A percentile compares a stretch with the other conserved stretches of the same genome.
phyloP scores from a whole-genome alignment of 2,329 filamentous ascomycete species.

The Torrubiella hemipterigena region DNA sequence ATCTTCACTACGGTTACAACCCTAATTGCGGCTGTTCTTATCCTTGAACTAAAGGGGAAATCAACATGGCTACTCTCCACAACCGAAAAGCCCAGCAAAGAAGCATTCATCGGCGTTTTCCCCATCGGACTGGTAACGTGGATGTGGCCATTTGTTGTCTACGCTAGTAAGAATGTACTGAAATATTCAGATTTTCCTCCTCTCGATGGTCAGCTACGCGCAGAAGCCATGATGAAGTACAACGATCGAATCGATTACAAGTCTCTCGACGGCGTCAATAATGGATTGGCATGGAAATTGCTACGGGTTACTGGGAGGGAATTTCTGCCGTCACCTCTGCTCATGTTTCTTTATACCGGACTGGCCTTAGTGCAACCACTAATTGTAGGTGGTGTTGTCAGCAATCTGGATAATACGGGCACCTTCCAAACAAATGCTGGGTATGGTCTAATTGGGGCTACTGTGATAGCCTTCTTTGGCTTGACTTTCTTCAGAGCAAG shows the following conservation, averaged over 20 bases:
- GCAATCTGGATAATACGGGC: conserved; percentile 15
- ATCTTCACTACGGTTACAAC: conserved; percentile 17
- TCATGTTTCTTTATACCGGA: conserved; percentile 17
- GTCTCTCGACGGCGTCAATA: not conserved
- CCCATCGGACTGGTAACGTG: conserved; percentile 21
- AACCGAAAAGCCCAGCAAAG: conserved; percentile 22
- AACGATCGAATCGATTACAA: conserved; percentile 4
- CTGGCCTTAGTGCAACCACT: conserved; percentile 22
- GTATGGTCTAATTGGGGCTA: conserved; percentile 21
- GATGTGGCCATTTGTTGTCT: conserved; percentile 19
- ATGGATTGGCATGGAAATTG: conserved; percentile 12
- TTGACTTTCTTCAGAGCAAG: conserved; percentile 20
- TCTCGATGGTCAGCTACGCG: conserved; percentile 14
- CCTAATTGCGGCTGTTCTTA: conserved; percentile 19
- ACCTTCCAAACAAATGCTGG: conserved; percentile 11
- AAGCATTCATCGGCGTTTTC: conserved; percentile 19
- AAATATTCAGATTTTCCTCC: conserved; percentile 20
- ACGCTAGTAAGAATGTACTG: conserved; percentile 22
- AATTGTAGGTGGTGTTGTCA: conserved; percentile 20
- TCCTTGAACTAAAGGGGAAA: conserved; percentile 23
- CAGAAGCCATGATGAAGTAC: conserved; percentile 4
- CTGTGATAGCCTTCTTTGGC: conserved; percentile 17
- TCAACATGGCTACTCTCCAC: conserved; percentile 20
- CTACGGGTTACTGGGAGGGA: no score
- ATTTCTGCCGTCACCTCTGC: conserved; percentile 13